Evolutionary conservation across 495 filamentous ascomycete genomes (phyloP), one percentile per base, ranked within the genome.

Genomic region (Cercophora scortea): DNA sequence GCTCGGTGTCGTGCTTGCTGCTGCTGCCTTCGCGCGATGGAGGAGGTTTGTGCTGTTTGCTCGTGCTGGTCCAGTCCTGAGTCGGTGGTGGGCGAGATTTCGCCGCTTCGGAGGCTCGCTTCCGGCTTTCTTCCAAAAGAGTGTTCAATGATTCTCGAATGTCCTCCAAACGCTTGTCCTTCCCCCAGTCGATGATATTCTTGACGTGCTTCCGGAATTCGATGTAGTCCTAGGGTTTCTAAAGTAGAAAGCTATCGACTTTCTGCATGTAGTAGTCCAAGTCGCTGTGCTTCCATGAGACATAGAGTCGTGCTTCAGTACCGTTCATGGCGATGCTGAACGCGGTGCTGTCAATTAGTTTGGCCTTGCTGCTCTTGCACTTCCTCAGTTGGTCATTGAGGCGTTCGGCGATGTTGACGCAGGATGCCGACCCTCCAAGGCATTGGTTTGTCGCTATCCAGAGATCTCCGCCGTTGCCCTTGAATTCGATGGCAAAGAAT

Each of bases 291-390:
- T 36, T 36, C 34, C 34, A 36, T 11, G 34, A 36, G 34, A 36
- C 34, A 41, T 65, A 63, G 38, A 69, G 60, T 34, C 58, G 57
- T 33, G 64, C 66, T 25, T 62, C 60, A 17, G 52, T 61, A 32
- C 56, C 59, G 43, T 51, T 61, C 59, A 68, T 66, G 51, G 65
- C 63, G 44, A 70, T 63, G 52, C 52, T 58, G 53, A 65, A 70
- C 17, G 61, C 59, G 12, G 61, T 38, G 49, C 57, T 67, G 45
- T 62, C 43, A 48, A 66, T 56, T n/a, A 49, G 50, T 35, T 43
- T 25, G 47, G 57, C 32, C 32, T 53, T 49, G 44, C 43, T 42
- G 47, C 51, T 61, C 33, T 59, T 51, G 57, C 49, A 62, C 15
- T 50, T 11, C 50, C 45, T 54, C 42, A 60, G 47, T 46, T 45